phyloP scores from a whole-genome alignment of 2,329 filamentous ascomycete genomes.

The Plectosphaerella sp. region DNA sequence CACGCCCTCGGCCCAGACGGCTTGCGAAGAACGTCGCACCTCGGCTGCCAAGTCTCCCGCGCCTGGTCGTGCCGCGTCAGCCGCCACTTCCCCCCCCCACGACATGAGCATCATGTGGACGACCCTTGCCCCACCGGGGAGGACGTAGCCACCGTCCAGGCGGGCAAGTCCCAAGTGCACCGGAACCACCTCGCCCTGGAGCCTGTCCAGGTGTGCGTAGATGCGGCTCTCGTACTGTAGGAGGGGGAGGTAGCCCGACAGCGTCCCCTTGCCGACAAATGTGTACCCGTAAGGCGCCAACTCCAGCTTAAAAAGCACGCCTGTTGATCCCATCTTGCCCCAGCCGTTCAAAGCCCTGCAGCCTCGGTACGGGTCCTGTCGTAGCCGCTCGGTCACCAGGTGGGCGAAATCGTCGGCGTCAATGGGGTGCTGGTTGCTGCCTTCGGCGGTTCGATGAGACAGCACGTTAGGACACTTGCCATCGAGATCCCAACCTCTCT shows the following conservation, averaged over 20 bases:
- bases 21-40: slow-evolving; percentile 8
- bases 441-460: slow-evolving; percentile 8
- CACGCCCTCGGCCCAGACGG: slow-evolving; percentile 11
- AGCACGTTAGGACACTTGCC: slow-evolving; percentile 15
- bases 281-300: slow-evolving; percentile 15
- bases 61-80: neutral
- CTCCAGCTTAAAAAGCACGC: slow-evolving; percentile 14
- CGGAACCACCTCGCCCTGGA: slow-evolving; percentile 15
- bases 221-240: slow-evolving; percentile 13
- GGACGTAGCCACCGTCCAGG: slow-evolving; percentile 8
- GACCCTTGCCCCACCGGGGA: slow-evolving; percentile 11
- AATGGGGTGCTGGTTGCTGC: slow-evolving; percentile 10
- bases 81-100: slow-evolving; percentile 12
- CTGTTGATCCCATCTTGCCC: slow-evolving; percentile 8
- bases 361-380: slow-evolving; percentile 7
- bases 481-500: slow-evolving; percentile 11
- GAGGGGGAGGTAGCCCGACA: neutral
- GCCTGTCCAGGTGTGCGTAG: slow-evolving; percentile 12
- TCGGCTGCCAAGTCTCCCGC: neutral
- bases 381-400: slow-evolving; percentile 7
- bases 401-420: slow-evolving; percentile 4
- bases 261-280: slow-evolving; percentile 15
- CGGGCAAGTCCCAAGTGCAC: slow-evolving; percentile 11
- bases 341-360: slow-evolving; percentile 5
- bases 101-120: slow-evolving; percentile 19